phyloP scores from a whole-genome alignment of 148 eudicot species.

The Vaccinium macrocarpon region DNA sequence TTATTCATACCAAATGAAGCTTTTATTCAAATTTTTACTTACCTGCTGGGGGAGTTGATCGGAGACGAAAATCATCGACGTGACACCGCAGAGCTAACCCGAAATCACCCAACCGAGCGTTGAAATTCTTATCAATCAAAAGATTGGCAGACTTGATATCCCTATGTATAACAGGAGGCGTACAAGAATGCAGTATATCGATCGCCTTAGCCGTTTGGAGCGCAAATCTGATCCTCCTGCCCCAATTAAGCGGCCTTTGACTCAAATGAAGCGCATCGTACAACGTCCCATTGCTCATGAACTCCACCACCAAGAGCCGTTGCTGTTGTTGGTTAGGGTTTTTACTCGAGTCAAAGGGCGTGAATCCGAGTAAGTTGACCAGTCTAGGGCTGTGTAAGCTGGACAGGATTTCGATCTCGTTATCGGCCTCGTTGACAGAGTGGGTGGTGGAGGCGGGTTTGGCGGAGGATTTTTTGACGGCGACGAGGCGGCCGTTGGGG shows the following conservation, averaged over 20 bases:
- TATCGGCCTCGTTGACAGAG: conserved; percentile 47
- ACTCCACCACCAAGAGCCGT: conserved; percentile 70
- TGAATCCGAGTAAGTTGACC: conserved; percentile 74
- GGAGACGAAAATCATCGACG: conserved; percentile 44
- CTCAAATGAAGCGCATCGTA: conserved; percentile 64
- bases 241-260: conserved; percentile 56
- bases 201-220: conserved; percentile 69
- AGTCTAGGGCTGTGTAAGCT: conserved; percentile 60
- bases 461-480: conserved; percentile 51
- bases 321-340: conserved; percentile 17
- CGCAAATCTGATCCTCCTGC: conserved; percentile 49
- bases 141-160: conserved; percentile 93
- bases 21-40: conserved; percentile 22
- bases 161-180: conserved; percentile 85
- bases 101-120: conserved; percentile 79
- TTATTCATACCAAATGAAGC: no score
- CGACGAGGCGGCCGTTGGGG: conserved; percentile 62
- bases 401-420: conserved; percentile 75
- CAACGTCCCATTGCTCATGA: conserved; percentile 84
- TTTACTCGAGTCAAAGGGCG: conserved; percentile 10
- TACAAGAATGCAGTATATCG: conserved; percentile 57
- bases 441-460: neutral
- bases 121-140: conserved; percentile 54
- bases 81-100: conserved; percentile 71
- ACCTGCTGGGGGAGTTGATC: conserved; percentile 87